Evolutionary conservation across 768 basidiomycete species (phyloP).

Genomic region (Hortiboletus flavorubellus): DNA sequence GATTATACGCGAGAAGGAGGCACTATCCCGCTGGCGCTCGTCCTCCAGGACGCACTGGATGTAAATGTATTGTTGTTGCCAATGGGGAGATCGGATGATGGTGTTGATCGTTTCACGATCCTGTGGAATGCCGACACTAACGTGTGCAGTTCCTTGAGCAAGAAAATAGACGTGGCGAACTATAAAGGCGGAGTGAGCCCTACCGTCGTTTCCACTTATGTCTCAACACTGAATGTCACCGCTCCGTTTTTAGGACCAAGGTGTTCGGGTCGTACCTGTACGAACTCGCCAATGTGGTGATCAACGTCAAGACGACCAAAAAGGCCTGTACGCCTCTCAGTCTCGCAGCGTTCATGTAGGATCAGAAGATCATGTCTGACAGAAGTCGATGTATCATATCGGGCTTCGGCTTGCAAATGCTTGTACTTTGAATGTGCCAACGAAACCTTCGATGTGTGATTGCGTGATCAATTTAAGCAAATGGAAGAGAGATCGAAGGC

Average conservation of each 20-base stretch:
- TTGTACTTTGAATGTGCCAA: background rate
- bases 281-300: background rate
- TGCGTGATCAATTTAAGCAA: no score
- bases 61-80: constrained; percentile 84
- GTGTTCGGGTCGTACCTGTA: background rate
- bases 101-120: constrained; percentile 33
- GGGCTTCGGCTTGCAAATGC: background rate
- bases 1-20: constrained; percentile 50
- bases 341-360: background rate
- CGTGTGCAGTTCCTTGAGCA: no score
- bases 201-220: background rate
- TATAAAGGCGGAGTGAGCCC: constrained; percentile 70
- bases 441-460: no score
- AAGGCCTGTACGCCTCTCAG: background rate
- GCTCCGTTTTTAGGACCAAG: background rate
- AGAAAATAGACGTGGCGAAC: constrained; percentile 38
- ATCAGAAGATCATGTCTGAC: background rate
- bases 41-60: constrained; percentile 74
- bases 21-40: constrained; percentile 82
- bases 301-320: background rate
- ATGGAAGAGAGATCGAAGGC: no score
- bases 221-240: no score
- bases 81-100: constrained; percentile 91
- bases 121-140: background rate
- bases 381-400: background rate